Conservation (phyloP, 306 rosid genomes). For the Morella rubra region DNA sequence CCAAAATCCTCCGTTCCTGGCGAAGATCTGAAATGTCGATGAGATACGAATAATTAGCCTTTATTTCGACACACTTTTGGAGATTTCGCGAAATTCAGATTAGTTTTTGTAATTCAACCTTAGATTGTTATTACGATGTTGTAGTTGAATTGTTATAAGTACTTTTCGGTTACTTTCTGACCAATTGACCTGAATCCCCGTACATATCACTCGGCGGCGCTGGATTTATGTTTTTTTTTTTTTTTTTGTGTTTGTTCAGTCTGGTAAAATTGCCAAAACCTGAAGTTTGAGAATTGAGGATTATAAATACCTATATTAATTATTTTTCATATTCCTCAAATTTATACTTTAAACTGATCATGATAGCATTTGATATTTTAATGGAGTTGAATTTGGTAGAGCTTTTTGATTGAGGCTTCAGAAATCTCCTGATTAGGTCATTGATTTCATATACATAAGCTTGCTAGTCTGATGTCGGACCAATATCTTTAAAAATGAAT, state of each 20-base stretch:
- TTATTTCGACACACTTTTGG: not conserved
- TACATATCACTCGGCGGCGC: not conserved
- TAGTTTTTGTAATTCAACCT: not conserved
- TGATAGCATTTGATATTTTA: not conserved
- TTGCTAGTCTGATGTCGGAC: not conserved
- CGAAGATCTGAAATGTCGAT: constrained; percentile 12
- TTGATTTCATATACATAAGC: not conserved
- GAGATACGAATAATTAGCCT: not conserved
- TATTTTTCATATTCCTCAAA: too few species aligned
- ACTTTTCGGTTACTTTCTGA: not conserved
- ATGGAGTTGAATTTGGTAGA: not conserved
- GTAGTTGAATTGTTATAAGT: not conserved
- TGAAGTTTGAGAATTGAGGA: not conserved
- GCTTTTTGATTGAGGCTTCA: not conserved
- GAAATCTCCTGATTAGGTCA: not conserved
- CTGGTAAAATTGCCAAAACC: not conserved
- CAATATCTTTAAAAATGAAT: not conserved
- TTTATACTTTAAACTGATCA: not conserved
- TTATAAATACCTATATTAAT: not conserved
- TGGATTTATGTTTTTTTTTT: not conserved
- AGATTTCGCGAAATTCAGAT: not conserved
- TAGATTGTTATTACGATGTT: not conserved
- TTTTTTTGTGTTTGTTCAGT: not conserved
- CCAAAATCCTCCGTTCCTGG: not conserved
- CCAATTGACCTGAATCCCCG: not conserved